These are phyloP conservation scores for Penicillium paneum DNA, from an alignment of 2,329 filamentous ascomycete species.

Conservation along the genomic window DNA sequence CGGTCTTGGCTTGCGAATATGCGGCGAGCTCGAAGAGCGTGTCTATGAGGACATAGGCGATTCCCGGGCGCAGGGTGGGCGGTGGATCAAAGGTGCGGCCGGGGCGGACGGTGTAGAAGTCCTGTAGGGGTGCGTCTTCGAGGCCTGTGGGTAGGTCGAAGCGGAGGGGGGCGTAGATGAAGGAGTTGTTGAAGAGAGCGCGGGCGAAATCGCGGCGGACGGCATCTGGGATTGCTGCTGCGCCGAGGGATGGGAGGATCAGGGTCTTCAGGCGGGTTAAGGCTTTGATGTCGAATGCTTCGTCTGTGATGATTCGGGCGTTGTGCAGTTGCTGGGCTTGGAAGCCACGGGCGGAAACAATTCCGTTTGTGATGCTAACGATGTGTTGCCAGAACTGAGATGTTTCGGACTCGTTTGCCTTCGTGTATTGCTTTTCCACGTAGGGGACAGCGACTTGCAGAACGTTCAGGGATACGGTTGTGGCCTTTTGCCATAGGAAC, in stretches of 20 bases:
- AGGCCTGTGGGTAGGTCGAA: constrained; percentile 53
- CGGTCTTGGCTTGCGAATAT: constrained; percentile 41
- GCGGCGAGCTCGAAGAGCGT: constrained; percentile 71
- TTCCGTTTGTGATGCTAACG: constrained; percentile 63
- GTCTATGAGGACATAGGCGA: constrained; percentile 77
- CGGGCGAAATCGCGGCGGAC: constrained; percentile 68
- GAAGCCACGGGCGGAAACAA: constrained; percentile 63
- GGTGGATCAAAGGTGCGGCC: constrained; percentile 69
- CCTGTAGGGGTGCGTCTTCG: constrained; percentile 53
- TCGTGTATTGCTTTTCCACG: constrained; percentile 46
- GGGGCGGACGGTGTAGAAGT: constrained; percentile 62
- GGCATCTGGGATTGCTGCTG: constrained; percentile 60
- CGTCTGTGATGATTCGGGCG: constrained; percentile 60
- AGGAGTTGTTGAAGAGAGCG: constrained; percentile 75
- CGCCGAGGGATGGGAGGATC: constrained; percentile 71
- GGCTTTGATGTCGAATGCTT: constrained; percentile 74
- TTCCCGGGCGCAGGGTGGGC: constrained; percentile 63
- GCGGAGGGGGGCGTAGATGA: constrained; percentile 69
- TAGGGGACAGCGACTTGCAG: constrained; percentile 64
- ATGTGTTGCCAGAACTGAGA: constrained; percentile 68
- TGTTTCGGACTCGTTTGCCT: constrained; percentile 37
- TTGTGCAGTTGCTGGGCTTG: constrained; percentile 42
- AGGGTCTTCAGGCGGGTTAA: constrained; percentile 65
- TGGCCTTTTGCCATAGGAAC: constrained; percentile 77
- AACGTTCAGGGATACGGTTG: constrained; percentile 65